Evolutionary conservation across 2,329 filamentous ascomycete species (phyloP), one percentile per base, ranked within the genome.

Genomic region (Parascedosporium putredinis): DNA sequence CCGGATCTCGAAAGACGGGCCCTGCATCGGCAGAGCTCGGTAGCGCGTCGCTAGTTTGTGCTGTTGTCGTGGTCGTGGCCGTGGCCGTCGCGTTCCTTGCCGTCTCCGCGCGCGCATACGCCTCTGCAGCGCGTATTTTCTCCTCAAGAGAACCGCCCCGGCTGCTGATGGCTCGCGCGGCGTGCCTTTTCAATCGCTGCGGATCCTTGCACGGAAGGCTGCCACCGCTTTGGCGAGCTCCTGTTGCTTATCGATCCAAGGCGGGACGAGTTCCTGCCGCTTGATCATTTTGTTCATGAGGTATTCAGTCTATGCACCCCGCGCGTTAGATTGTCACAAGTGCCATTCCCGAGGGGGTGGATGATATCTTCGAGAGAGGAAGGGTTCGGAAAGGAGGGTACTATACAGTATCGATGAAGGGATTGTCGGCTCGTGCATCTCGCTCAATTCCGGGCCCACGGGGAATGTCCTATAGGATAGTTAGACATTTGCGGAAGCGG

Each of bases 201-300:
- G 74, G 53, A 97, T 61, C n/a, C 88, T 72, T 2, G 72, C 68
- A 2, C 93, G 78, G 61, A 98, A 96, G 1, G 74, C 73, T 10
- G 73, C 75, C 1, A 83, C 76, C 0, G 86, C 77, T 53, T 79
- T 81, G 9, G 81, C 75, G 5, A 97, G 70, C 59, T 96, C 89
- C 62, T 97, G 91, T 64, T 98, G 93, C 67, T 96, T 97, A 67
- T 98, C 93, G 52, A 98, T 97, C 93, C 93, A 98, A 0, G 91
- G 91, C 1, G 93, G 93, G 1, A 95, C 88, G 52, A 97, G 87
- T 18, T 95, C 90, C 65, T 98, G 93, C 52, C 86, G 84, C 67
- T 96, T 87, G 55, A 98, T 96, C 71, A 97, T 96, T 67, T 94
- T 93, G 68, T 98, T 97, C 84, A 97, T 85, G 58, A 97, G 87